phyloP scores from a whole-genome alignment of 2,329 filamentous ascomycete species.

The Botryotinia calthae region DNA sequence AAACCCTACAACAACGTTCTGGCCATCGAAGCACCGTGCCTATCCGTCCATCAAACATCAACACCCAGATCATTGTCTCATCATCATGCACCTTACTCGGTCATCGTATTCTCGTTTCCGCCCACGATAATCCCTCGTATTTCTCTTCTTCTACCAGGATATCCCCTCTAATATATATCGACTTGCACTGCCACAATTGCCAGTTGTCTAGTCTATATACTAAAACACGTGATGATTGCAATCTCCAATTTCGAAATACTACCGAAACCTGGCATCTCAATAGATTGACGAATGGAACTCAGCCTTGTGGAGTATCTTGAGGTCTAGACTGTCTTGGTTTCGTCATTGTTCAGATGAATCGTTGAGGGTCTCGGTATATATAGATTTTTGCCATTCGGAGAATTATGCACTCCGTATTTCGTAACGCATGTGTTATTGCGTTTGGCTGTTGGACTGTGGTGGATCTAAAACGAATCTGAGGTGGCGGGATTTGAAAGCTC shows the following conservation, averaged over 20 bases:
- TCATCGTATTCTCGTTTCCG: neutral
- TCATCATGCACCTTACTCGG: neutral
- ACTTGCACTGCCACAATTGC: neutral
- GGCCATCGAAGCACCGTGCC: neutral
- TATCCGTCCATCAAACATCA: neutral
- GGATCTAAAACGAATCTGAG: neutral
- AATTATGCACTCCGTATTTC: neutral
- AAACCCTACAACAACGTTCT: neutral
- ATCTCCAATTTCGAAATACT: neutral
- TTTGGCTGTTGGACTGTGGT: neutral
- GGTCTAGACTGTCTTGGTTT: neutral
- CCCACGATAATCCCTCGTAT: neutral
- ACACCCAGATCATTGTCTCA: neutral
- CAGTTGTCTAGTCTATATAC: neutral
- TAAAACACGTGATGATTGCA: neutral
- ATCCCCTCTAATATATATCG: neutral
- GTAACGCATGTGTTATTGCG: neutral
- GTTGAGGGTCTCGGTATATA: neutral
- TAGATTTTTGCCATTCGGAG: neutral
- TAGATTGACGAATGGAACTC: neutral
- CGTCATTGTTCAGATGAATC: conserved; percentile 5
- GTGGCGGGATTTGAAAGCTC: neutral
- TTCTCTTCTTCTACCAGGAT: neutral
- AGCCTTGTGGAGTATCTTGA: conserved; percentile 1
- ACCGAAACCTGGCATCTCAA: neutral